Percentiles rank a stretch among this genome's conserved stretches.
phyloP scores from a whole-genome alignment of 257 asterid species.

The Plantago ovata region DNA sequence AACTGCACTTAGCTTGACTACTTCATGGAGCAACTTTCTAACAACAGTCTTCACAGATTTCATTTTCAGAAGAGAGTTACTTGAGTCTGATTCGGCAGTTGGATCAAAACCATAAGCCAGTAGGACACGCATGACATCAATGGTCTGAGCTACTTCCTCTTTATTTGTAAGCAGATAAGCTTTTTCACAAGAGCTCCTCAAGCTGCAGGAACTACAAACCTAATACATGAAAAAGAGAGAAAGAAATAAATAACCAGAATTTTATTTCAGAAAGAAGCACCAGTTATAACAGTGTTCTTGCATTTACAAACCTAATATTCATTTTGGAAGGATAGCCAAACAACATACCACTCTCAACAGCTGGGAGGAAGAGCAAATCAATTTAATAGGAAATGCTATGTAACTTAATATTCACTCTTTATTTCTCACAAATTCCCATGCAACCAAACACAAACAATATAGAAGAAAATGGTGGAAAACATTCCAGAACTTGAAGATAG shows the following conservation, averaged over 20 bases:
- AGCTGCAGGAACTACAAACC: slow-evolving; percentile 95
- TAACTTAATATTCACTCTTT: not conserved
- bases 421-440: not conserved
- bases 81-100: slow-evolving; percentile 52
- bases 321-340: not conserved
- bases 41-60: slow-evolving; percentile 75
- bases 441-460: no score
- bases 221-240: slow-evolving; percentile 33
- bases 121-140: slow-evolving; percentile 84
- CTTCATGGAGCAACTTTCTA: slow-evolving; percentile 76
- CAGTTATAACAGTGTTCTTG: no score
- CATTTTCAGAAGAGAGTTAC: slow-evolving; percentile 61
- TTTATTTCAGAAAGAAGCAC: no score
- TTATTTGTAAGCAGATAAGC: slow-evolving; percentile 85
- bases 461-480: no score
- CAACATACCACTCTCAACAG: not conserved
- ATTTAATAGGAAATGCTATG: not conserved
- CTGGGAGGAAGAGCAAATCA: not conserved
- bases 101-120: slow-evolving; percentile 84
- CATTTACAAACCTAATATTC: no score
- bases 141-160: slow-evolving; percentile 91
- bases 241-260: not conserved
- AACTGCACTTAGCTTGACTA: slow-evolving; percentile 89
- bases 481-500: no score
- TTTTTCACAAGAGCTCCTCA: slow-evolving; percentile 87